Evolutionary conservation across 768 basidiomycete genomes (phyloP).

Genomic region (Tylopilus plumbeoviolaceoides): DNA sequence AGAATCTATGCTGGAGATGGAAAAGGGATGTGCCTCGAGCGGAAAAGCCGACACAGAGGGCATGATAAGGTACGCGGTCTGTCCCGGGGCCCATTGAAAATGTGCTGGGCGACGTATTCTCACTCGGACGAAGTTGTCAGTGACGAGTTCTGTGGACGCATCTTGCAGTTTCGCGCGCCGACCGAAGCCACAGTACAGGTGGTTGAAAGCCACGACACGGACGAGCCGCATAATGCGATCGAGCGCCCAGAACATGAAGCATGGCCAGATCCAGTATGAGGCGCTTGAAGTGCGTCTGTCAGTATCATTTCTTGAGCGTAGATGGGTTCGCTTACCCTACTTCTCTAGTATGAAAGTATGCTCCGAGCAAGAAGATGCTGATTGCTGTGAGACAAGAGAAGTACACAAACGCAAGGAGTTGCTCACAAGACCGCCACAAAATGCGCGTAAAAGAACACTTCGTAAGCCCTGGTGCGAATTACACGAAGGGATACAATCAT

Average conservation of each 20-base stretch:
- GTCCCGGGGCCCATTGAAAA: slow-evolving; percentile 53
- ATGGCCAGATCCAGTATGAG: slow-evolving; percentile 31
- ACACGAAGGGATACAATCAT: slow-evolving; percentile 46
- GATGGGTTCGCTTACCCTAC: slow-evolving; percentile 9
- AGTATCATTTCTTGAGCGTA: background rate
- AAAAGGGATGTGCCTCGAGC: slow-evolving; percentile 60
- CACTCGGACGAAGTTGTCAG: slow-evolving; percentile 45
- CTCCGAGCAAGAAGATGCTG: slow-evolving; percentile 35
- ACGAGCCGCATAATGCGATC: slow-evolving; percentile 48
- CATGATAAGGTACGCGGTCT: slow-evolving; percentile 49
- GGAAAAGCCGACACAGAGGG: slow-evolving; percentile 43
- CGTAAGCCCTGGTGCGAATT: slow-evolving; percentile 44
- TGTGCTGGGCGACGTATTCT: slow-evolving; percentile 40
- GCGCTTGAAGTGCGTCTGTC: slow-evolving; percentile 2
- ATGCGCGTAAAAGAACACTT: slow-evolving; percentile 50
- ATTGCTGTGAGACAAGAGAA: slow-evolving; percentile 5
- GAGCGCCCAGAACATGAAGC: slow-evolving; percentile 33
- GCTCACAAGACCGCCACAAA: slow-evolving; percentile 40
- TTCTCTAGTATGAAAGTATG: slow-evolving; percentile 38
- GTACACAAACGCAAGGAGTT: fast-evolving
- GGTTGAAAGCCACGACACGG: slow-evolving; percentile 43
- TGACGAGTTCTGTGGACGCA: slow-evolving; percentile 40
- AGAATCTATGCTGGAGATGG: slow-evolving; percentile 46
- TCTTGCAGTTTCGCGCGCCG: slow-evolving; percentile 28
- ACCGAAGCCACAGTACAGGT: slow-evolving; percentile 34